Evolutionary conservation across 352 stramenopile species (phyloP).

Genomic region (Pythium sukuiense): DNA sequence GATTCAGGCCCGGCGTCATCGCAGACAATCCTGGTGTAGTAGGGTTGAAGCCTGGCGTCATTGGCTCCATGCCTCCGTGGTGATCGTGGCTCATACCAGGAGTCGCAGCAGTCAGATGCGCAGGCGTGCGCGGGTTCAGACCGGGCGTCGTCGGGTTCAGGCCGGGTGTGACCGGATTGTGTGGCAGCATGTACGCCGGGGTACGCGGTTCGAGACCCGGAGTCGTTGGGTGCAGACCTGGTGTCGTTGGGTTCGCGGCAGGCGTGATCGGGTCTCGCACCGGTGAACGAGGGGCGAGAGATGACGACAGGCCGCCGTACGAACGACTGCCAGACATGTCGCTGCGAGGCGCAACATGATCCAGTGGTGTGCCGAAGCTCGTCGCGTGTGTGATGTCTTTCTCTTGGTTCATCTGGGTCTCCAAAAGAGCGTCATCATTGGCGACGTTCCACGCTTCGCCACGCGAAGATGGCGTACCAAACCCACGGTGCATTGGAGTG

Average conservation of each 20-base stretch:
- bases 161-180: slow-evolving; percentile 78
- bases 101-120: slow-evolving; percentile 68
- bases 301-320: slow-evolving; percentile 52
- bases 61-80: slow-evolving; percentile 78
- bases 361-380: slow-evolving; percentile 81
- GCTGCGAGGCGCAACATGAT: slow-evolving; percentile 69
- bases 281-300: slow-evolving; percentile 64
- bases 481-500: slow-evolving; percentile 79
- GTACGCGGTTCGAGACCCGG: slow-evolving; percentile 74
- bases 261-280: slow-evolving; percentile 70
- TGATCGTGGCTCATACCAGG: slow-evolving; percentile 69
- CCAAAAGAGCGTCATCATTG: slow-evolving; percentile 83
- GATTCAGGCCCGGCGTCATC: slow-evolving; percentile 82
- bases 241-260: slow-evolving; percentile 69
- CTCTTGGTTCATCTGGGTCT: slow-evolving; percentile 89
- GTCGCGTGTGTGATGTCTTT: slow-evolving; percentile 89
- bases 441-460: slow-evolving; percentile 85
- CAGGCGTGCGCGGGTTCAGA: slow-evolving; percentile 72
- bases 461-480: slow-evolving; percentile 72
- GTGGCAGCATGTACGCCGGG: slow-evolving; percentile 75
- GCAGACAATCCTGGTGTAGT: slow-evolving; percentile 76
- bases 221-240: slow-evolving; percentile 81
- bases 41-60: slow-evolving; percentile 88
- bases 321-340: slow-evolving; percentile 50
- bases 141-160: slow-evolving; percentile 80